Evolutionary conservation across 345 rosid species (phyloP).

Genomic region (Camelina laxa): DNA sequence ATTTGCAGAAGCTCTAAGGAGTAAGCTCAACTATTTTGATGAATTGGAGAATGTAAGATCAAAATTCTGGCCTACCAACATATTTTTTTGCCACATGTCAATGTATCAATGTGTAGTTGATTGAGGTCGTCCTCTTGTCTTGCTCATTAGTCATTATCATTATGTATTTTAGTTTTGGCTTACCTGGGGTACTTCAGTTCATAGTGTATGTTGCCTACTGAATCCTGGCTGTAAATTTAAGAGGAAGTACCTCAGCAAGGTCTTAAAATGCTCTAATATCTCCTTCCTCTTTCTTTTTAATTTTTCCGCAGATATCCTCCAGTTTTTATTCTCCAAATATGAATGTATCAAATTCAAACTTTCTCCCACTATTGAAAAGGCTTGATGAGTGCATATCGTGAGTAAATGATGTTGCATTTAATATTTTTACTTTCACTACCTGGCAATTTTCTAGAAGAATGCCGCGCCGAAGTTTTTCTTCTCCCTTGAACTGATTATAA

Average conservation of each 20-base stretch:
- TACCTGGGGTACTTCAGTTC: constrained; percentile 12
- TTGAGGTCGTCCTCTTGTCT: constrained; percentile 11
- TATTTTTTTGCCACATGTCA: constrained; percentile 8
- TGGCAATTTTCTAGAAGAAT: constrained; percentile 22
- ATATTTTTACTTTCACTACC: constrained; percentile 11
- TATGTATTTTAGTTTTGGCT: constrained; percentile 2
- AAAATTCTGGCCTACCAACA: constrained; percentile 51
- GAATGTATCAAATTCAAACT: constrained; percentile 79
- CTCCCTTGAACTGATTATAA: background rate
- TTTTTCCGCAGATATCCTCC: constrained; percentile 63
- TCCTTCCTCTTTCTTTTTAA: background rate
- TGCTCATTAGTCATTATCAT: background rate
- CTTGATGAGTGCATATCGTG: constrained; percentile 96
- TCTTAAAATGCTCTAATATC: constrained; percentile 22
- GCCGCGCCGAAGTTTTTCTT: background rate
- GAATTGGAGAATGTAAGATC: constrained; percentile 99
- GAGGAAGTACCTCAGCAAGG: constrained; percentile 23
- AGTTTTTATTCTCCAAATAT: constrained; percentile 85
- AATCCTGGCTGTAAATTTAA: constrained; percentile 2
- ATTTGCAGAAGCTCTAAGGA: constrained; percentile 91
- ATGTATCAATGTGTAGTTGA: constrained; percentile 9
- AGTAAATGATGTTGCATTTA: constrained; percentile 47
- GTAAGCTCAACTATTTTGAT: constrained; percentile 95
- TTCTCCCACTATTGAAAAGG: constrained; percentile 85
- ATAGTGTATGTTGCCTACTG: constrained; percentile 9